phyloP scores from a whole-genome alignment of 1,284 basidiomycete species.

The Thelephora terrestris region DNA sequence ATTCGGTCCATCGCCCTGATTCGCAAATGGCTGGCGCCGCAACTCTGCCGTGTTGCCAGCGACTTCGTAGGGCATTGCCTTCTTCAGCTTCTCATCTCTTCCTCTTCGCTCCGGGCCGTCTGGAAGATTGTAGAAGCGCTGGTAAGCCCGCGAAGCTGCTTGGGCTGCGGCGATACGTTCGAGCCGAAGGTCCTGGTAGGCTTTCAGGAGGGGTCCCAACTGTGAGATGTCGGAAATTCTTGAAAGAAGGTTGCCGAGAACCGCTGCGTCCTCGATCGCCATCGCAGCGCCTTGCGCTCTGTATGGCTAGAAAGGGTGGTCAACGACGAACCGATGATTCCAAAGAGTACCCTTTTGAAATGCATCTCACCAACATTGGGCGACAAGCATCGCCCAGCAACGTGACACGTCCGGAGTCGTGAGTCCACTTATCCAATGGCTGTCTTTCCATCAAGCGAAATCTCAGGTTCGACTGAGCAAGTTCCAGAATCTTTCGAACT shows the following conservation, averaged over 20 bases:
- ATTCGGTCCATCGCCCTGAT: conserved; percentile 43
- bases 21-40: conserved; percentile 17
- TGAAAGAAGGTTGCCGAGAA: conserved; percentile 49
- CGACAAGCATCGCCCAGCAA: conserved; percentile 49
- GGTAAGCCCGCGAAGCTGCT: conserved; percentile 36
- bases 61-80: conserved; percentile 33
- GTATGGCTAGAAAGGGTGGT: conserved; percentile 36
- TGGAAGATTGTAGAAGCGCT: conserved; percentile 40
- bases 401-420: conserved; percentile 34
- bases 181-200: conserved; percentile 41
- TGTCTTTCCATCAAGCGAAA: conserved; percentile 42
- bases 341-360: not conserved
- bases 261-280: conserved; percentile 58
- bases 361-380: conserved; percentile 24
- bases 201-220: conserved; percentile 35
- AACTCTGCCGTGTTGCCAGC: conserved; percentile 3
- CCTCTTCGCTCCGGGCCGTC: conserved; percentile 43
- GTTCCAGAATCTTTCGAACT: conserved; percentile 35
- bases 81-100: conserved; percentile 41
- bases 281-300: conserved; percentile 61
- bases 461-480: conserved; percentile 36
- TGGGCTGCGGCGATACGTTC: conserved; percentile 38
- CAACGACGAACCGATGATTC: not conserved
- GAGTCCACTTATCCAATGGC: conserved; percentile 39
- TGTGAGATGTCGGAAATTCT: conserved; percentile 32